Base-by-base conservation (phyloP, 2,329 filamentous ascomycete genomes). In the Pseudocercospora pini-densiflorae region DNA sequence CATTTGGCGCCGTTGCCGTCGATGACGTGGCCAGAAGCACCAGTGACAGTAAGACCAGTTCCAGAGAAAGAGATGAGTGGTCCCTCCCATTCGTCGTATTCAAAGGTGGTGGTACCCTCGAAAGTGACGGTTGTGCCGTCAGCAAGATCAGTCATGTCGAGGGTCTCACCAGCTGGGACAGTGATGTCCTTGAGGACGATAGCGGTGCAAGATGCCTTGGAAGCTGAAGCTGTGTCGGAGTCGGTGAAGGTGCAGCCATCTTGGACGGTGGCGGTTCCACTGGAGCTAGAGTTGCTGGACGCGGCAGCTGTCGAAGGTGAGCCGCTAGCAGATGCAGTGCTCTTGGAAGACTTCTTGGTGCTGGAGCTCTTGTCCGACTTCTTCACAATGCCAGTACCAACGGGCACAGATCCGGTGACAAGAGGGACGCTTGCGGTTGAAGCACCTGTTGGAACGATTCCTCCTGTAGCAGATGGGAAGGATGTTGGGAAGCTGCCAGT, bases 51-150 rank as follows among this genome's bases (percentile, higher is more conserved):
- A 71, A 90, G 82, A 68, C 81, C 79, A 40, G 77, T 85, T 47
- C 89, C 89, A 1, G 85, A 85, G 68, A 91, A 81, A 29, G 84
- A 83, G 71, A 92, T 83, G 14, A 92, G 81, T 53, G 89, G 89
- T 0, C 89, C 89, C 1, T 77, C 76, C 89, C 89, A 91, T 72
- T 89, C 85, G 68, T 86, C 81, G 79, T 90, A 90, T 21, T 82
- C 89, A 73, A 89, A 92, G 62, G 85, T 87, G n/a, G 89, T 91
- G 14, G 82, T 86, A 51, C 89, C 90, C 64, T 86, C 77, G 77
- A 91, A 91, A 71, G 85, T 86, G 68, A 90, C 83, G 6, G 75
- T 79, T 2, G 81, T 78, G 1, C 81, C 81, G 8, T 74, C 73
- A 66, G 78, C 73, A 19, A 84, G 76, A 10, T 77, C 77, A 9